Base-by-base conservation (phyloP, 768 basidiomycete species). In the Mycena sanguinolenta region DNA sequence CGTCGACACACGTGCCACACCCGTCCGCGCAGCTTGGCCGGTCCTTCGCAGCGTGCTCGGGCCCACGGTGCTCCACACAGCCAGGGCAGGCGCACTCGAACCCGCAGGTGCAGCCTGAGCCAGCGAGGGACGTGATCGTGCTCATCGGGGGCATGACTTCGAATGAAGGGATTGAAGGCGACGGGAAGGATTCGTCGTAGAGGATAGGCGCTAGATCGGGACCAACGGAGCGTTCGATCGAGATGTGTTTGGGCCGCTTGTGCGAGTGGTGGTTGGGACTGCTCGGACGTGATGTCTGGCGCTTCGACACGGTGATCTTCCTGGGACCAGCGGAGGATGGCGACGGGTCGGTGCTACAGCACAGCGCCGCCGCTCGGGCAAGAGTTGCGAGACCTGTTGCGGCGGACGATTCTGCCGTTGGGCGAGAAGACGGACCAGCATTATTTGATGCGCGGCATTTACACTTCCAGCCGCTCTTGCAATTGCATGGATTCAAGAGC, bases 41-140 rank as follows among this genome's bases (percentile, higher is more conserved):
- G 54, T 88, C 84, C 21, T 82, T 74, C 53, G 83, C 83, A 23
- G 81, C 85, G 67, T 89, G 77, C 21, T 84, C 83, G 21, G 79
- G 65, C 1, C 89, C 88, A n/a, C 91, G 90, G 75, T 94, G 93
- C 73, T 91, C 85, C 13, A 87, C 77, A 75, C 93, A 95, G 38
- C 92, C 92, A 0, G 92, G 92, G 78, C 93, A 95, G 17, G 85
- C 85, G 75, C 93, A 95, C 46, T 82, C 80, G 50, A 88, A 78
- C 34, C 92, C 92, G 75, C 93, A 94, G 10, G 90, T 91, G 76
- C 93, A 94, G 3, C 90, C 91, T 2, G 91, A 86, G 17, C 88
- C 90, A 2, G 91, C 90, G 16, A 91, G 77, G 6, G 90, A 90
- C 25, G 82, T 81, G 52, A 91, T 84, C 50, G 83, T 81, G 73